Base-by-base conservation (phyloP, 2,329 filamentous ascomycete genomes). In the Ophiosphaerella narmari region DNA sequence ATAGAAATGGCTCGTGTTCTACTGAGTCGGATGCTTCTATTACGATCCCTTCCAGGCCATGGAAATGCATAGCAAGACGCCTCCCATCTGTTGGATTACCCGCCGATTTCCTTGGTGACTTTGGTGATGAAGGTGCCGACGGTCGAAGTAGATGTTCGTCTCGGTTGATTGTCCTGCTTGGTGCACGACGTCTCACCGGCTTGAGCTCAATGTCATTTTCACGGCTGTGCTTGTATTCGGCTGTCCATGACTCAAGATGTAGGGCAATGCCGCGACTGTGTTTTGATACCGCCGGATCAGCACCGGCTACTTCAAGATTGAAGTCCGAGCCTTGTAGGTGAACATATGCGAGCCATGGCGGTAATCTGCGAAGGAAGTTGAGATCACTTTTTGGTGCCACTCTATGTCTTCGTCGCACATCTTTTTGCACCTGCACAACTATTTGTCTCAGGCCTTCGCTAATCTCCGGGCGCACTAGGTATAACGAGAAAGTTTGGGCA, bases 381-480 rank as follows among this genome's bases (percentile, higher is more conserved):
- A 79, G 43, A 83, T 82, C 50, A 36, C 62, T 64, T 14, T 59
- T 60, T 76, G 80, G n/a, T 77, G 76, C 34, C 70, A 70, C 4
- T 71, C 59, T 60, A 8, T 60, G 60, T 31, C 63, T 61, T 14
- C 56, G 56, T 9, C 57, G 72, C 33, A 82, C 60, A 18, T 69
- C 66, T 31, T 65, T 85, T 38, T 87, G 85, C 44, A 97, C 80
- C 66, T 97, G 91, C 36, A 86, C 85, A 12, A 97, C 85, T 55
- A 99, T 97, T 70, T 97, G 91, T 21, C 90, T 89, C 29, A 99
- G 81, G 18, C 94, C 95, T 65, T 95, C 89, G 46, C 88, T 94
- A 50, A 99, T 96, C 67, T 99, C 94, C 5, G 90, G 87, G 18
- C 93, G 86, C 7, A 97, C 87, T 80, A 99, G 87, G 66, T 91